Base-by-base conservation (phyloP, 306 rosid genomes). In the Albizia julibrissin region DNA sequence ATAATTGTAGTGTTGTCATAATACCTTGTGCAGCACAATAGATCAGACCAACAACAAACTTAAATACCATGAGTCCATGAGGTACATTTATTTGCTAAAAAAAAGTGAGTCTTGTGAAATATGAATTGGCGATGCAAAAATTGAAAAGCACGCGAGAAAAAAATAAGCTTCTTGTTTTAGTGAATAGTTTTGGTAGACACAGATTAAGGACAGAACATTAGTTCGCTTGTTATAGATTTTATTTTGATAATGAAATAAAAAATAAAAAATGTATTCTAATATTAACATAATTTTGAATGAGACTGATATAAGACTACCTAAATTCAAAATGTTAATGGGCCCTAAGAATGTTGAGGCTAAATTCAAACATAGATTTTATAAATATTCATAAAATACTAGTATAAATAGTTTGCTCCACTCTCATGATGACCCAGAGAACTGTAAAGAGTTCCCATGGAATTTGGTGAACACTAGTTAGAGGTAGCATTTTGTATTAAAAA, bases 1-100 rank as follows among this genome's bases (percentile, higher is more conserved):
- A 83, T 83, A 85, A 88, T 86, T 79, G 61, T 47, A 80, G 54
- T 74, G 34, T 33, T 76, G 49, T 37, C 59, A 59, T 24, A 46
- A 26, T 80, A 65, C 68, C 9, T 49, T 11, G 13, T 26, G 75
- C 43, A 27, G 10, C 54, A 14, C 31, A 58, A 19, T 46, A 15
- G 16, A 47, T 44, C 29, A 58, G 8, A 78, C 66, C 31, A 59
- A 24, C 14, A 22, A 58, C 31, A 59, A 59, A 24, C 29, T 59
- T n/a, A 40, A 37, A 52, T 37, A 64, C 27, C 22, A 37, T 34
- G 43, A 46, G 68, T 49, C n/a, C 22, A 37, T 34, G 43, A 46
- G 68, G 8, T 69, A 19, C 61, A 21, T 54, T 54, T 7, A 40
- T 80, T 56, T 47, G 46, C 70, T 1, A 37, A 37, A 27, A n/a